Percentiles rank a stretch among this genome's conserved stretches.
These are phyloP conservation scores for Opeltia flavorubescens DNA, from an alignment of 495 filamentous ascomycete species.

Conservation along the genomic window DNA sequence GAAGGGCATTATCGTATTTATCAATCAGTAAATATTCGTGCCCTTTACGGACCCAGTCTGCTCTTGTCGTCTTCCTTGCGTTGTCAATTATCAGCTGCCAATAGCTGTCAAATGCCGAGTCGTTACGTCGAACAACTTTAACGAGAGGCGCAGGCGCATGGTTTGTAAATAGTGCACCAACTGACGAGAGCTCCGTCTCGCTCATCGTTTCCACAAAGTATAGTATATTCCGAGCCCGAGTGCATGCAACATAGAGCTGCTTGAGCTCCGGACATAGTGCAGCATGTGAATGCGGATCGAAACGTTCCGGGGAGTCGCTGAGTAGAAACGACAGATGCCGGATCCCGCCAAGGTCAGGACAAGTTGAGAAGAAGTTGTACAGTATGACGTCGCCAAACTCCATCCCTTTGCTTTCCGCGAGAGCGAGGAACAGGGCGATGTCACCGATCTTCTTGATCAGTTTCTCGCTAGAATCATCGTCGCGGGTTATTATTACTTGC, in stretches of 20 bases:
- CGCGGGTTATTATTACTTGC: slow-evolving; percentile 30
- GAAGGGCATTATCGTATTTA: background rate
- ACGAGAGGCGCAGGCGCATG: background rate
- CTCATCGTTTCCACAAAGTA: background rate
- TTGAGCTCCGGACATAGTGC: slow-evolving; percentile 20
- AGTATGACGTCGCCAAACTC: slow-evolving; percentile 31
- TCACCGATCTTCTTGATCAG: slow-evolving; percentile 20
- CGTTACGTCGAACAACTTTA: background rate
- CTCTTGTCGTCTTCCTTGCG: no score
- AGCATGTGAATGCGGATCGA: slow-evolving; percentile 15
- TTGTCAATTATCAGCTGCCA: background rate
- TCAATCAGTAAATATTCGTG: background rate
- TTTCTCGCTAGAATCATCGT: slow-evolving; percentile 18
- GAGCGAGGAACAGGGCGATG: slow-evolving; percentile 25
- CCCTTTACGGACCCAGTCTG: slow-evolving; percentile 1
- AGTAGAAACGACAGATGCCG: slow-evolving; percentile 4
- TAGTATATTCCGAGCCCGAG: slow-evolving; percentile 12
- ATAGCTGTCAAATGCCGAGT: background rate
- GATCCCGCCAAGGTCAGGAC: background rate
- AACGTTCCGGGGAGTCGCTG: background rate
- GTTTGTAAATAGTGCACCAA: background rate
- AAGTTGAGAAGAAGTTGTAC: slow-evolving; percentile 20
- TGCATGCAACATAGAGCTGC: slow-evolving; percentile 21
- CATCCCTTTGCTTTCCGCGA: slow-evolving; percentile 33
- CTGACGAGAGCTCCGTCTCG: background rate